phyloP scores from a whole-genome alignment of 192 early-diverging fungal species.

The Lobosporangium transversale region DNA sequence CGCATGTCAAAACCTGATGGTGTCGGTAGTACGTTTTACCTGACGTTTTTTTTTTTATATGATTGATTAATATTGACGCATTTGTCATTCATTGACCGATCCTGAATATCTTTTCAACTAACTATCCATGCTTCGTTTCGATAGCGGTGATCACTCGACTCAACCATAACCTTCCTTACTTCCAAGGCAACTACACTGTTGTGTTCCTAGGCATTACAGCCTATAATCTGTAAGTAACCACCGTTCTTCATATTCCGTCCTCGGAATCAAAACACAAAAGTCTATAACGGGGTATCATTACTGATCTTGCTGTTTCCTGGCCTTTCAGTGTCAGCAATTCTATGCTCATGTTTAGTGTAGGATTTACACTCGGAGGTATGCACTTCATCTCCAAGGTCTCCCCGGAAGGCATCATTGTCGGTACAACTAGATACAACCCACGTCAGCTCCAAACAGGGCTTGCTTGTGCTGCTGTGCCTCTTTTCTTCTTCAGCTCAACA shows the following conservation, averaged over 20 bases:
- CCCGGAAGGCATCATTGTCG: slow-evolving; percentile 52
- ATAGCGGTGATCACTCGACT: slow-evolving; percentile 38
- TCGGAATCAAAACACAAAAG: too few species aligned
- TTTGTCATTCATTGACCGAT: neutral
- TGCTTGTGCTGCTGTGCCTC: slow-evolving; percentile 53
- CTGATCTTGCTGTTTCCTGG: neutral
- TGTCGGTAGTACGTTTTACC: slow-evolving; percentile 32
- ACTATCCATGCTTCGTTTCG: neutral
- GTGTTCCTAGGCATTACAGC: slow-evolving; percentile 64
- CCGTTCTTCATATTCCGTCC: too few species aligned
- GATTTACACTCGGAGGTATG: slow-evolving; percentile 56
- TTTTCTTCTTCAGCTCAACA: slow-evolving; percentile 66
- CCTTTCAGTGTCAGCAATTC: slow-evolving; percentile 59
- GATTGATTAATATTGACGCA: neutral
- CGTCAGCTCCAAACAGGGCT: slow-evolving; percentile 58
- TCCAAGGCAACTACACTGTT: slow-evolving; percentile 68
- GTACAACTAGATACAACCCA: slow-evolving; percentile 30
- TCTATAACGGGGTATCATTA: neutral
- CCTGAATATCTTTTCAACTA: neutral
- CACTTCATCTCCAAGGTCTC: slow-evolving; percentile 58
- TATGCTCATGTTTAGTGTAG: slow-evolving; percentile 59
- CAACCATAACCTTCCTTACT: slow-evolving; percentile 66
- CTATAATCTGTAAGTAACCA: slow-evolving; percentile 60
- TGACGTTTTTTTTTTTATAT: neutral
- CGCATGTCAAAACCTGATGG: slow-evolving; percentile 59